Percentiles rank a stretch among this genome's conserved stretches.
Evolutionary conservation across 306 rosid genomes (phyloP).

Genomic region (Dryas alaskensis): DNA sequence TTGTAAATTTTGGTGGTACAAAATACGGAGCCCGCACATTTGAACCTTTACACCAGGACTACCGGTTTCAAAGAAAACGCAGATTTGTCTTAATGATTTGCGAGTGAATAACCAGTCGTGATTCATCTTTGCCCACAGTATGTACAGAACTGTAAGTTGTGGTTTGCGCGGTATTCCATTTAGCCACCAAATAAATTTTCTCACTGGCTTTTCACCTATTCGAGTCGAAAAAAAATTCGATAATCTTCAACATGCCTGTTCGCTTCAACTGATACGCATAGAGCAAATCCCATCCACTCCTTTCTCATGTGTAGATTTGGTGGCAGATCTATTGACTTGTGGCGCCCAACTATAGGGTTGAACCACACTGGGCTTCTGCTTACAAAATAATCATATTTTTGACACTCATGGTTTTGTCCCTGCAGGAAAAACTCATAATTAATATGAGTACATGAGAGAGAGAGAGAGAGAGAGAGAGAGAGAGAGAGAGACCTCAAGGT

Average conservation of each 20-base stretch:
- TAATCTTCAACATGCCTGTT: too few species aligned
- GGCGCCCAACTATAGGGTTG: neutral
- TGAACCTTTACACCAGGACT: neutral
- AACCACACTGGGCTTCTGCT: constrained; percentile 7
- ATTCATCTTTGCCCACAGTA: neutral
- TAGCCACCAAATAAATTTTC: too few species aligned
- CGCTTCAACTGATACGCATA: neutral
- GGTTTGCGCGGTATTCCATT: too few species aligned
- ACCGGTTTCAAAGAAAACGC: neutral
- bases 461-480: neutral
- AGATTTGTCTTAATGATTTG: neutral
- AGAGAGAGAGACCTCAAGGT: neutral
- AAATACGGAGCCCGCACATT: neutral
- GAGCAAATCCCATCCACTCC: constrained; percentile 13
- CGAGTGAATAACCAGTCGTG: neutral
- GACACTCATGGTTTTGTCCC: neutral
- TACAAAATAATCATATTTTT: neutral
- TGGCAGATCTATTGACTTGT: neutral
- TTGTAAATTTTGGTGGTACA: constrained; percentile 7
- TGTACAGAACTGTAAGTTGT: neutral
- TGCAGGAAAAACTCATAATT: neutral
- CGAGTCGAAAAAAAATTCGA: too few species aligned
- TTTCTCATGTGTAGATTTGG: neutral
- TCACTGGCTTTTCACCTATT: too few species aligned
- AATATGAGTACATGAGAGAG: neutral